Conservation (phyloP, 2,329 filamentous ascomycete genomes). For the Ophiocordyceps robertsii region DNA sequence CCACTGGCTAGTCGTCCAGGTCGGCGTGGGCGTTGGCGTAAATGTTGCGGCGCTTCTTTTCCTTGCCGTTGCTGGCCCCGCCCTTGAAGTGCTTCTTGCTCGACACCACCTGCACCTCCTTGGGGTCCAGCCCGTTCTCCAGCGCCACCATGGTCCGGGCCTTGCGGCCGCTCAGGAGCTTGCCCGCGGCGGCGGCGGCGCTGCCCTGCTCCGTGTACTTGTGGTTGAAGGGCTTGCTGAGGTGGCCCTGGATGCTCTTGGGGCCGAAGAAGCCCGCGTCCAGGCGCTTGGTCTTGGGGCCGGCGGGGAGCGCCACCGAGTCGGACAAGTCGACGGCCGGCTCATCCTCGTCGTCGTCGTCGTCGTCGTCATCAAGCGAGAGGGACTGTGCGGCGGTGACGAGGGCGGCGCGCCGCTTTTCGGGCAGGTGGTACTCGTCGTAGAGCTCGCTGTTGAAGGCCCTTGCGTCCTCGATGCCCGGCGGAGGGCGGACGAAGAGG, state of each 20-base stretch:
- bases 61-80: slow-evolving; percentile 45
- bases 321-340: slow-evolving; percentile 28
- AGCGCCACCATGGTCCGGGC: slow-evolving; percentile 66
- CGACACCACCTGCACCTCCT: slow-evolving; percentile 50
- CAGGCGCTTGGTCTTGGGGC: slow-evolving; percentile 61
- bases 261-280: slow-evolving; percentile 84
- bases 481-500: slow-evolving; percentile 81
- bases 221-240: slow-evolving; percentile 75
- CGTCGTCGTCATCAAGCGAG: slow-evolving; percentile 21
- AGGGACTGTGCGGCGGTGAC: slow-evolving; percentile 33
- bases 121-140: slow-evolving; percentile 73
- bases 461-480: slow-evolving; percentile 52
- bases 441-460: slow-evolving; percentile 88
- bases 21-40: too few relatives aligned
- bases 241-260: slow-evolving; percentile 47
- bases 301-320: slow-evolving; percentile 38
- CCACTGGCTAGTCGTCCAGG: neutral
- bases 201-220: slow-evolving; percentile 75
- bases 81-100: slow-evolving; percentile 94
- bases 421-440: slow-evolving; percentile 66
- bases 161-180: slow-evolving; percentile 72
- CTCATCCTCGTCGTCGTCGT: slow-evolving; percentile 17
- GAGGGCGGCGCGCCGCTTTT: slow-evolving; percentile 60
- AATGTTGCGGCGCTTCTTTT: slow-evolving; percentile 1
- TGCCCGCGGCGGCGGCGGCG: slow-evolving; percentile 22